phyloP scores from a whole-genome alignment of 1,284 basidiomycete species.

The Ceraceosorus guamensis region DNA sequence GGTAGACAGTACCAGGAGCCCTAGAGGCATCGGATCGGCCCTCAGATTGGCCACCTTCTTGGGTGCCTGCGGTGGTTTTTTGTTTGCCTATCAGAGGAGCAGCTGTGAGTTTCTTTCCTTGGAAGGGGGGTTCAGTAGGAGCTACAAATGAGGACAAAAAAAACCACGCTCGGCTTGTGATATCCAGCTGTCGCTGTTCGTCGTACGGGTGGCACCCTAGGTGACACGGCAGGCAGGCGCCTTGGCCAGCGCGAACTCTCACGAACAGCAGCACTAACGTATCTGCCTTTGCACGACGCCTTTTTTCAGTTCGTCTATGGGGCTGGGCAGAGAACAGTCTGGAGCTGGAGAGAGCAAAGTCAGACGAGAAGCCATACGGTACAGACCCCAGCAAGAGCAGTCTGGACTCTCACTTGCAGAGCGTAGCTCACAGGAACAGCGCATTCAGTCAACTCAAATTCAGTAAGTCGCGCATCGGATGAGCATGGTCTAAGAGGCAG shows the following conservation, averaged over 20 bases:
- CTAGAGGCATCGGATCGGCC: slow-evolving; percentile 24
- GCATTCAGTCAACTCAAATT: slow-evolving; percentile 66
- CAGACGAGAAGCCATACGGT: slow-evolving; percentile 25
- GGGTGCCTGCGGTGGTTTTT: slow-evolving; percentile 77
- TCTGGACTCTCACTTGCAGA: slow-evolving; percentile 80
- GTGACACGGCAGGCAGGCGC: too few relatives aligned
- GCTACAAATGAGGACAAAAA: neutral
- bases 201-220: too few relatives aligned
- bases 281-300: too few relatives aligned
- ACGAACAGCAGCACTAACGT: too few relatives aligned
- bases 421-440: slow-evolving; percentile 79
- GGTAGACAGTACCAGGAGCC: slow-evolving; percentile 39
- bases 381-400: slow-evolving; percentile 55
- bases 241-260: too few relatives aligned
- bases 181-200: too few relatives aligned
- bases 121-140: neutral
- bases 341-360: slow-evolving; percentile 43
- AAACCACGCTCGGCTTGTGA: neutral
- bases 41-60: slow-evolving; percentile 38
- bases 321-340: slow-evolving; percentile 95
- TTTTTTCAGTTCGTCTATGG: slow-evolving; percentile 85
- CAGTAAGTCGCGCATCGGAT: slow-evolving; percentile 29
- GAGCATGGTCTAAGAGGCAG: neutral
- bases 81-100: slow-evolving; percentile 78
- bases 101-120: slow-evolving; percentile 17